Evolutionary conservation across 345 rosid genomes (phyloP), one percentile per base, ranked within the genome.

Genomic region (Atalantia buxifolia): DNA sequence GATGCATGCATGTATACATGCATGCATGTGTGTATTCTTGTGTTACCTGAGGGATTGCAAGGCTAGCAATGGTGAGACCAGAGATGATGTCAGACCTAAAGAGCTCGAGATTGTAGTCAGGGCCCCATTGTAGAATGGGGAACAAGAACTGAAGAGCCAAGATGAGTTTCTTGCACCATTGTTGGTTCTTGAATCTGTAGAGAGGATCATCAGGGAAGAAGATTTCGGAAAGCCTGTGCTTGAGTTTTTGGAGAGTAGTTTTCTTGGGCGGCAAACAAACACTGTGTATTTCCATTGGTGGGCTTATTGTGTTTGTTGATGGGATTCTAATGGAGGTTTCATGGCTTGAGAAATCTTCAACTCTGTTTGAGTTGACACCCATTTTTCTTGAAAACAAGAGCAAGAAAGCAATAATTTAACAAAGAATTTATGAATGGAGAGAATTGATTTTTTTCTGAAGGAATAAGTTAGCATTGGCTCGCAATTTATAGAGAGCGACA

Each of bases 41-140:
- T n/a, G 48, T 45, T 79, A 95, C 99, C 99, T 97, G 99, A 56
- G 99, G 99, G 72, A 97, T 97, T 10, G 99, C 98, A 42, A 97
- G 95, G 89, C 97, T 97, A 30, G 99, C 98, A 88, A 97, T 97
- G 95, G 99, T 97, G 81, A 97, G 90, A 50, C 99, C 99, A 63
- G 99, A 88, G 85, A 97, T 84, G 84, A 92, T 61, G 82, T 97
- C 99, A 53, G 99, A 97, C 86, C 90, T 86, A 66, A 97, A 81
- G 45, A 92, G 86, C 74, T 71, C 76, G 62, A 91, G 90, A 78
- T 80, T 80, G 66, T 97, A 97, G 61, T 87, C 82, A 13, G 97
- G 87, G 1, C 76, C 92, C 99, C 99, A 97, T 4, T 93, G 92
- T 66, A 90, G 86, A 21, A 97, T 89, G 0, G 99, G 99, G 66